Conservation (phyloP, 75 land plant genomes). For the Cryptomeria japonica region DNA sequence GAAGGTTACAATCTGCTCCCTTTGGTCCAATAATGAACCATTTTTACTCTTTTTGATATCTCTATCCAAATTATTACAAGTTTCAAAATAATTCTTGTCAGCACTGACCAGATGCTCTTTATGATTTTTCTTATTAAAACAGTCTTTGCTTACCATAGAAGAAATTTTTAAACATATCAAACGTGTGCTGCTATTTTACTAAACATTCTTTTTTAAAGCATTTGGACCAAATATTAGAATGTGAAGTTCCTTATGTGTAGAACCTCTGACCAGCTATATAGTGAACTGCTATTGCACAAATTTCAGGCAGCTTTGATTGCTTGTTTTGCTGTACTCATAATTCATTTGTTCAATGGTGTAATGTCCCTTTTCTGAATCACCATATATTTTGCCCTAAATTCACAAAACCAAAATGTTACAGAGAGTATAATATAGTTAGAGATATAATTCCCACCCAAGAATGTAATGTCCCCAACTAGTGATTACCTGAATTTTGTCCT, state of each 20-base stretch:
- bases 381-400: too few species aligned
- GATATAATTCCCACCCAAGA: too few species aligned
- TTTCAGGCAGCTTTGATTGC: background rate
- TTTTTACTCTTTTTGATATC: background rate
- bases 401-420: too few species aligned
- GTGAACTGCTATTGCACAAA: background rate
- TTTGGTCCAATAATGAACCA: background rate
- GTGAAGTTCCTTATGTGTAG: background rate
- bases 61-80: background rate
- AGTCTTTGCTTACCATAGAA: background rate
- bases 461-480: too few species aligned
- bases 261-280: background rate
- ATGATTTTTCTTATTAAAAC: background rate
- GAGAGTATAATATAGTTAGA: too few species aligned
- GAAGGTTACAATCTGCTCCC: background rate
- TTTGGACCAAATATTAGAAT: background rate
- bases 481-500: too few species aligned
- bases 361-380: too few species aligned
- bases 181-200: background rate
- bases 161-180: background rate
- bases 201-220: background rate
- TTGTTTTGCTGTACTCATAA: background rate
- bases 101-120: background rate
- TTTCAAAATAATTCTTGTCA: background rate
- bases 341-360: too few species aligned